Evolutionary conservation across 495 filamentous ascomycete species (phyloP).

Genomic region (Trichoderma virens): DNA sequence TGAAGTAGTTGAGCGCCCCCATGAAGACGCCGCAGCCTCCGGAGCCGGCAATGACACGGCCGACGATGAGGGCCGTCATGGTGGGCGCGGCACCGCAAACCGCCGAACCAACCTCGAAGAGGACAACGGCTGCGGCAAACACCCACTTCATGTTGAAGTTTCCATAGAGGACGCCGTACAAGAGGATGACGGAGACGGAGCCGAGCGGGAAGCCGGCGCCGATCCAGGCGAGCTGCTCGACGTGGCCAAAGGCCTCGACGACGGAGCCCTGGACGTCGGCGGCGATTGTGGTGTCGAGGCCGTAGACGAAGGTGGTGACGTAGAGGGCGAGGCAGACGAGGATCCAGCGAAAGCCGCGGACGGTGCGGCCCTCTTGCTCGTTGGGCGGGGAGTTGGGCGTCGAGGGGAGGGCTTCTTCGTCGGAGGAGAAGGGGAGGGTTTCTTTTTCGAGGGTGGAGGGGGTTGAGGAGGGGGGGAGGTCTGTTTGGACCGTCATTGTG

Average conservation of each 20-base stretch:
- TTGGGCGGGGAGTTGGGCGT: background rate
- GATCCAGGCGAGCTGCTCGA: constrained; percentile 52
- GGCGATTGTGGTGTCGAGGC: constrained; percentile 55
- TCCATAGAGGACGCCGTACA: constrained; percentile 32
- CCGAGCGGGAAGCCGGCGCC: constrained; percentile 46
- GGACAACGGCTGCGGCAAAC: constrained; percentile 36
- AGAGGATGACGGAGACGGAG: constrained; percentile 38
- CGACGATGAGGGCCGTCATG: constrained; percentile 47
- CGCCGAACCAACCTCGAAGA: constrained; percentile 47
- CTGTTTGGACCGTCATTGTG: background rate
- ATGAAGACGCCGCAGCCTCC: constrained; percentile 45
- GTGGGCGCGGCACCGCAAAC: constrained; percentile 45
- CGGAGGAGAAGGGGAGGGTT: background rate
- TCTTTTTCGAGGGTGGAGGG: background rate
- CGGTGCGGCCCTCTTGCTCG: background rate
- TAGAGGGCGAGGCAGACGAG: constrained; percentile 40
- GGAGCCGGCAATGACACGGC: constrained; percentile 31
- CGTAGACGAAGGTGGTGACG: constrained; percentile 43
- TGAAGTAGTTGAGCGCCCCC: constrained; percentile 38
- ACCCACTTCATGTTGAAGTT: constrained; percentile 47
- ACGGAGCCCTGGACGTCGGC: constrained; percentile 51
- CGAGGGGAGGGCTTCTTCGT: background rate
- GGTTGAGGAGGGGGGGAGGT: background rate
- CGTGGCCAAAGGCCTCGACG: constrained; percentile 38
- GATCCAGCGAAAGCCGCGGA: constrained; percentile 28